Conservation (phyloP, 306 rosid species). For the Abrus precatorius region DNA sequence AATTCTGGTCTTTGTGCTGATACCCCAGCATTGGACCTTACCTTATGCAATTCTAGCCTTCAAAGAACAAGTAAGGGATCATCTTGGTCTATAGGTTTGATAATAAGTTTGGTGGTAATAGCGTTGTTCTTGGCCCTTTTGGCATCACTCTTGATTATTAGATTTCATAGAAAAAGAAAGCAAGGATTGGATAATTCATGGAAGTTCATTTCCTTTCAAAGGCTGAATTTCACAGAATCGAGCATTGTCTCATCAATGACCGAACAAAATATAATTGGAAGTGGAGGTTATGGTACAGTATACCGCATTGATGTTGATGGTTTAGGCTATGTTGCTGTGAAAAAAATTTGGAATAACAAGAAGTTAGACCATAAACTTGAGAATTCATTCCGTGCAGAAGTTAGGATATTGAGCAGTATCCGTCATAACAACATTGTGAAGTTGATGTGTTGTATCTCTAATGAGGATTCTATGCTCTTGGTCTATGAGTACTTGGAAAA, state of each 20-base stretch:
- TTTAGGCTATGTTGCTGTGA: slow-evolving; percentile 52
- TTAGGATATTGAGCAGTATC: slow-evolving; percentile 47
- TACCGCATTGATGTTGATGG: slow-evolving; percentile 43
- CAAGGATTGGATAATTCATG: slow-evolving; percentile 46
- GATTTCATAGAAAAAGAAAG: slow-evolving; percentile 43
- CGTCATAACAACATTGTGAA: slow-evolving; percentile 53
- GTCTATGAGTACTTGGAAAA: slow-evolving; percentile 51
- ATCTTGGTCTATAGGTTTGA: slow-evolving; percentile 60
- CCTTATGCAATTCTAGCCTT: slow-evolving; percentile 52
- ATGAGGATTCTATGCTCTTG: slow-evolving; percentile 50
- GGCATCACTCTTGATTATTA: slow-evolving; percentile 35
- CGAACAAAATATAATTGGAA: slow-evolving; percentile 50
- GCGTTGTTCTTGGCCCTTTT: slow-evolving; percentile 34
- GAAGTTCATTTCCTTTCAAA: slow-evolving; percentile 52
- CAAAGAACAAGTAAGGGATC: slow-evolving; percentile 51
- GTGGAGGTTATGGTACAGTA: slow-evolving; percentile 50
- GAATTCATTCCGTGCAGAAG: slow-evolving; percentile 51
- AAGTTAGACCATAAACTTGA: slow-evolving; percentile 46
- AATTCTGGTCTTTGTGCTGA: slow-evolving; percentile 73
- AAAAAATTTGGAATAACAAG: slow-evolving; percentile 42
- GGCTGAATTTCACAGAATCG: slow-evolving; percentile 50
- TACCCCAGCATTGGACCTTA: slow-evolving; percentile 42
- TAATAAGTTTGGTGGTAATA: slow-evolving; percentile 48
- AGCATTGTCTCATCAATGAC: slow-evolving; percentile 47
- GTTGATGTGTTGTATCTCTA: slow-evolving; percentile 52